phyloP scores from a whole-genome alignment of 2,329 filamentous ascomycete genomes.

The Rhexocercosporidium sp. region DNA sequence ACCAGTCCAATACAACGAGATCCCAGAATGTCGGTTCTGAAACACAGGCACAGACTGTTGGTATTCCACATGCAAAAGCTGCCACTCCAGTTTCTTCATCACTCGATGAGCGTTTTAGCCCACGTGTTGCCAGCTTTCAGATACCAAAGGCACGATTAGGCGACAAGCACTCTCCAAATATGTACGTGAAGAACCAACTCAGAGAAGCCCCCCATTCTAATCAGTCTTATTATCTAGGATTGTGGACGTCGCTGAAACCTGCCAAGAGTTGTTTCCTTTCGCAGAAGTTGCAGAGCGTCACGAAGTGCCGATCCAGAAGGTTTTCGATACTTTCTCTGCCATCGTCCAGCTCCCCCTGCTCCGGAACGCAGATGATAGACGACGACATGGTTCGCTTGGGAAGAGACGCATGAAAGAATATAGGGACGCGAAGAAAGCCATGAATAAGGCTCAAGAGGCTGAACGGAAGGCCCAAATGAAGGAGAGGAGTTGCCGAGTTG shows the following conservation, averaged over 20 bases:
- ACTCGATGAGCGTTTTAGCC: not conserved
- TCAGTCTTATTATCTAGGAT: slow-evolving; percentile 45
- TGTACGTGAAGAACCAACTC: slow-evolving; percentile 28
- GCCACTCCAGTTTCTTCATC: not conserved
- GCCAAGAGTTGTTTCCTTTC: slow-evolving; percentile 53
- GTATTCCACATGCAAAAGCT: not conserved
- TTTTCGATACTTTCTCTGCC: slow-evolving; percentile 53
- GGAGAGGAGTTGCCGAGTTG: slow-evolving; percentile 20
- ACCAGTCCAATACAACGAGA: not conserved
- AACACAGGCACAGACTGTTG: not conserved
- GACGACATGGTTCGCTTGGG: slow-evolving; percentile 48
- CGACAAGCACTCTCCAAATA: slow-evolving; percentile 33
- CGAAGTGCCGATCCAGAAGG: slow-evolving; percentile 48
- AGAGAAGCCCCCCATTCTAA: slow-evolving; percentile 25
- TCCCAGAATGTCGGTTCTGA: not conserved
- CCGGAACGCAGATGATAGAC: slow-evolving; percentile 51
- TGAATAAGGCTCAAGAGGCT: slow-evolving; percentile 42
- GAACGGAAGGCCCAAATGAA: slow-evolving; percentile 32
- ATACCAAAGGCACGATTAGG: slow-evolving; percentile 10
- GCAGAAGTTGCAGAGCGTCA: slow-evolving; percentile 52
- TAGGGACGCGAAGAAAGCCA: slow-evolving; percentile 45
- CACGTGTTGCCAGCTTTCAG: slow-evolving; percentile 13
- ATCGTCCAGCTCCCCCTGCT: slow-evolving; percentile 55
- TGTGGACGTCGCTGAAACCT: slow-evolving; percentile 56
- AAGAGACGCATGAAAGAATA: slow-evolving; percentile 50